A percentile compares a stretch with the other conserved stretches of the same genome.
Evolutionary conservation across 805 yeast genomes (phyloP).

Genomic region (Kodamaea leandrae): DNA sequence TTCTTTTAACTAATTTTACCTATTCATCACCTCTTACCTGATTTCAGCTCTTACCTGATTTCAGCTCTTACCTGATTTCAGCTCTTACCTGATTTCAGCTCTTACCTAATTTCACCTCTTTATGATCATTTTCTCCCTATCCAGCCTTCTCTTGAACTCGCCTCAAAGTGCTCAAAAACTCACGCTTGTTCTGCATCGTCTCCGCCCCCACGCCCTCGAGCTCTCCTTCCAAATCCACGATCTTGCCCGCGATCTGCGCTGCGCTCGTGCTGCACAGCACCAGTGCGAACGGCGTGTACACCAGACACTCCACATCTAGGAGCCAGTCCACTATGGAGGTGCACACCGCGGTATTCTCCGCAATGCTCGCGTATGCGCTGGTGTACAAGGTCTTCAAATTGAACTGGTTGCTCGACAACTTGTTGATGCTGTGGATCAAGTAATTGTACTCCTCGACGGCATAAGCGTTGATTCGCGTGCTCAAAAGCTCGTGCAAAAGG

Average conservation of each 20-base stretch:
- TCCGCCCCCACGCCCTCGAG: background rate
- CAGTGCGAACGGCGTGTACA: conserved; percentile 12
- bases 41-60: too few relatives aligned
- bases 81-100: too few relatives aligned
- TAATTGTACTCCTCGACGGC: conserved; percentile 12
- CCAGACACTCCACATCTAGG: conserved; percentile 12
- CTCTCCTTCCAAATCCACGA: background rate
- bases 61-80: too few relatives aligned
- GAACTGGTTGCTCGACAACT: background rate
- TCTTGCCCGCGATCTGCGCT: background rate
- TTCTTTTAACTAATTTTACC: too few relatives aligned
- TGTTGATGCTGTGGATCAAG: conserved; percentile 1
- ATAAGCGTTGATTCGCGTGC: conserved; percentile 6
- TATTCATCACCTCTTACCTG: too few relatives aligned
- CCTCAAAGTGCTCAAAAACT: background rate
- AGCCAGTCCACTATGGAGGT: conserved; percentile 15
- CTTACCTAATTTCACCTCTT: background rate
- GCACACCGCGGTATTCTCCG: background rate
- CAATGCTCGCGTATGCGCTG: background rate
- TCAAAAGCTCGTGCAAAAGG: conserved; percentile 8
- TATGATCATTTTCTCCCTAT: background rate
- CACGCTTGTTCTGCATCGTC: background rate
- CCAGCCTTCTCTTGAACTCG: background rate
- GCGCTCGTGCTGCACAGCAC: background rate
- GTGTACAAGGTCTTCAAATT: conserved; percentile 1